phyloP scores from a whole-genome alignment of 2,329 filamentous ascomycete genomes.

The Pseudopithomyces chartarum region DNA sequence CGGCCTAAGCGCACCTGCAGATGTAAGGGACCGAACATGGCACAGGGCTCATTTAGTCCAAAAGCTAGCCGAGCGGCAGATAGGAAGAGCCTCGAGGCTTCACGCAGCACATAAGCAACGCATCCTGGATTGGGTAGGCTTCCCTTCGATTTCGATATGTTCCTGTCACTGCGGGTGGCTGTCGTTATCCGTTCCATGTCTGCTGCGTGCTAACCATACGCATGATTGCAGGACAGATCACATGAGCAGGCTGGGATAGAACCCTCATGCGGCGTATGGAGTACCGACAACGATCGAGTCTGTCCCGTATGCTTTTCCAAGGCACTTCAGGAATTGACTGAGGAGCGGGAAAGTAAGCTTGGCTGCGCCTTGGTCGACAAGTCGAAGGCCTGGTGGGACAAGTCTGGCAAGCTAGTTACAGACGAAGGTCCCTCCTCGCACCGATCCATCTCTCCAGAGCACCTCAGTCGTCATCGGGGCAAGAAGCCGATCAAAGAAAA shows the following conservation, averaged over 20 bases:
- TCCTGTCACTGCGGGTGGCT: too few species aligned
- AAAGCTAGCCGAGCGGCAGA: constrained; percentile 15
- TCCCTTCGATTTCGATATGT: too few species aligned
- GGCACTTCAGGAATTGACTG: too few species aligned
- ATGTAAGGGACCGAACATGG: constrained; percentile 24
- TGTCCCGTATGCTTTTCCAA: too few species aligned
- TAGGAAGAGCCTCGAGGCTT: constrained; percentile 15
- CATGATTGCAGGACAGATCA: too few species aligned
- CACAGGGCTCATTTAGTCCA: constrained; percentile 25
- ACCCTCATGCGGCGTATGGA: too few species aligned
- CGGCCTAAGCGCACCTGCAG: constrained; percentile 12
- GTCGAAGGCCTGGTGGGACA: constrained; percentile 33
- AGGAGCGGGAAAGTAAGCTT: too few species aligned
- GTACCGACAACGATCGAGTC: too few species aligned
- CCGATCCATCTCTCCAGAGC: not conserved
- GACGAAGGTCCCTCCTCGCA: not conserved
- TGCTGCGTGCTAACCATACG: too few species aligned
- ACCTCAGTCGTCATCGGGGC: constrained; percentile 7
- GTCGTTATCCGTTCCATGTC: too few species aligned
- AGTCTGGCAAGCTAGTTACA: constrained; percentile 13
- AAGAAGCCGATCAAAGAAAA: not conserved
- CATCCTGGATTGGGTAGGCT: constrained; percentile 26
- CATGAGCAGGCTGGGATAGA: too few species aligned
- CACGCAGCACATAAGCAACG: constrained; percentile 28
- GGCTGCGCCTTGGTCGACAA: too few species aligned